Evolutionary conservation across 768 basidiomycete genomes (phyloP), one percentile per base, ranked within the genome.

Genomic region (Infundibulicybe gibba): DNA sequence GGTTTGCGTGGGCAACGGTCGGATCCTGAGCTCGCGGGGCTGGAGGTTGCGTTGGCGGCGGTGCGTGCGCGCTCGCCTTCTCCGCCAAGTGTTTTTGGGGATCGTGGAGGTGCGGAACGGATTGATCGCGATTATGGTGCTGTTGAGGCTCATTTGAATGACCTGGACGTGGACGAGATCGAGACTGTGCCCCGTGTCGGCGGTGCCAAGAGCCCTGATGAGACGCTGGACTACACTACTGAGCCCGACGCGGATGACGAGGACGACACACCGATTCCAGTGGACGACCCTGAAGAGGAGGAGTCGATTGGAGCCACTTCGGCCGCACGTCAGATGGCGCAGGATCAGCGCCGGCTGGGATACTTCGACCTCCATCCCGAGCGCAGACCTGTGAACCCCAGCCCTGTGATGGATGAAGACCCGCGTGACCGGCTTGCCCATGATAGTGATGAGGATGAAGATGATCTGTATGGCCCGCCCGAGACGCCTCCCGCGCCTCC

Each of bases 361-460:
- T 90, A 90, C 61, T 90, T 90, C 59, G 87, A 89, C 59, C 55
- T 88, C 12, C 87, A 90, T 59, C 87, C 87, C 10, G 87, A 90
- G 39, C 74, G 87, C 39, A 68, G 82, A 33, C 76, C 75, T 16
- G 59, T 56, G 3, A 48, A 60, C 11, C 48, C 54, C 3, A 49
- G 56, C n/a, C 52, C 54, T n/a, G 55, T 50, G 16, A 57, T 59
- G 11, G 68, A 72, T 14, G 63, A 70, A 8, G 71, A 70, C 46
- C 67, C 69, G 30, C 63, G 69, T 12, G 61, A 43, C 6, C 62
- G 61, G 45, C 56, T 73, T n/a, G 68, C 64, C 3, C 61, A 61
- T 34, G 65, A 69, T 51, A 57, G 49, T 13, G 71, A 72, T 19
- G 61, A 63, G 3, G 67, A 61, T 19, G 56, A 61, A 40, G 54